Conservation (phyloP, 176 grass and related monocot genomes). For the Chrysopogon serrulatus region DNA sequence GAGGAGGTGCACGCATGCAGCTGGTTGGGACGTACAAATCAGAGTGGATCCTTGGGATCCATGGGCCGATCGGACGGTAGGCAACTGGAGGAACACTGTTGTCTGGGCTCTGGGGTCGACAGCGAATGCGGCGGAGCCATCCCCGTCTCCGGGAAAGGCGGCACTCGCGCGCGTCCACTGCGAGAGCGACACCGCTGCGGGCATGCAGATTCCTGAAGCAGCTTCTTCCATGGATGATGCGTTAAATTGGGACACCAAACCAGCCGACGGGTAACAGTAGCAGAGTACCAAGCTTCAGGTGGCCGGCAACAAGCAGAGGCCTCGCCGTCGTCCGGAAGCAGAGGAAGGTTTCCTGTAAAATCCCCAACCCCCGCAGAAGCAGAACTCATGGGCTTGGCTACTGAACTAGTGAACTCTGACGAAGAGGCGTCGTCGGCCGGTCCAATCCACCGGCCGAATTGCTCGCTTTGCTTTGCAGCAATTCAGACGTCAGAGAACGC, state of each 20-base stretch:
- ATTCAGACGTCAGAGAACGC: background rate
- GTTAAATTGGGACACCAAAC: background rate
- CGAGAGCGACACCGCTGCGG: slow-evolving; percentile 2
- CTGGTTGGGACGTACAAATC: slow-evolving; percentile 25
- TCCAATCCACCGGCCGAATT: background rate
- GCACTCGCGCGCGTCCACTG: background rate
- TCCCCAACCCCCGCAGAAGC: too few relatives aligned
- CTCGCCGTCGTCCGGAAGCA: background rate
- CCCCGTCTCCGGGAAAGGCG: slow-evolving; percentile 3
- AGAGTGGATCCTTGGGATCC: background rate
- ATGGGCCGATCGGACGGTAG: background rate
- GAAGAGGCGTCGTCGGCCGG: too few relatives aligned
- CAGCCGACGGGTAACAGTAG: background rate
- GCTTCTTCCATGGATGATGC: background rate
- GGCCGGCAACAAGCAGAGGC: background rate
- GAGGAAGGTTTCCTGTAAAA: background rate
- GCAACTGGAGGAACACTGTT: background rate
- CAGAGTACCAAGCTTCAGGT: background rate
- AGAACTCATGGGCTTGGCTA: background rate
- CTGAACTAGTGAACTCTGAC: too few relatives aligned
- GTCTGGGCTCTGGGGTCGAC: slow-evolving; percentile 14
- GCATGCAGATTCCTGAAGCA: background rate
- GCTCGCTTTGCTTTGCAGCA: background rate
- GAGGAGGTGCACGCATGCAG: background rate
- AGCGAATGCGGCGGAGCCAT: background rate